phyloP scores from a whole-genome alignment of 495 filamentous ascomycete genomes.

The Stereocaulon alpinum region DNA sequence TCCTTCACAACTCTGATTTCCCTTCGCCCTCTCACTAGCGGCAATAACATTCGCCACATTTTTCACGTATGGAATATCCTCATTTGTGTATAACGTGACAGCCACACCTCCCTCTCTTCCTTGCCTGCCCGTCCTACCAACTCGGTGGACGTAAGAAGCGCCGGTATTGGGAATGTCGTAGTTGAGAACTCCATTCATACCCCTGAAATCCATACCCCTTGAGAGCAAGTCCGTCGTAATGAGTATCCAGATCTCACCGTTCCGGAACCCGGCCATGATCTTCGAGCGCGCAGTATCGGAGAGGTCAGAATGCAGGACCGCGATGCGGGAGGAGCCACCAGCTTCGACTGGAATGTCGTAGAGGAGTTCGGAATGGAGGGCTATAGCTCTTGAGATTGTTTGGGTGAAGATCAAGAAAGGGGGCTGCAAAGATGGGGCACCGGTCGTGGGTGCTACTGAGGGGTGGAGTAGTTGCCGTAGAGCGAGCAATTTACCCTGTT shows the following conservation, averaged over 20 bases:
- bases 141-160: constrained; percentile 85
- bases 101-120: constrained; percentile 84
- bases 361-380: constrained; percentile 78
- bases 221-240: constrained; percentile 90
- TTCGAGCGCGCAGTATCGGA: constrained; percentile 61
- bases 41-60: constrained; percentile 87
- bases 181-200: constrained; percentile 90
- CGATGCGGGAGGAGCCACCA: constrained; percentile 75
- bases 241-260: constrained; percentile 89
- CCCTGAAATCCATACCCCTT: constrained; percentile 81
- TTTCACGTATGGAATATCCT: constrained; percentile 84
- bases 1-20: constrained; percentile 25
- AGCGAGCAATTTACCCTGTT: constrained; percentile 85
- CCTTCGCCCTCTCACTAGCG: constrained; percentile 57
- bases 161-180: constrained; percentile 89
- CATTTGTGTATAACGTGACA: constrained; percentile 89
- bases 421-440: constrained; percentile 54
- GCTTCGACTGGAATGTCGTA: constrained; percentile 89
- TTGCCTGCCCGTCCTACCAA: constrained; percentile 81
- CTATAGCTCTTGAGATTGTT: constrained; percentile 79
- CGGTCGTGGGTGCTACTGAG: constrained; percentile 36
- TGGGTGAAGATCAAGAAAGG: constrained; percentile 94
- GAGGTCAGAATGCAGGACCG: constrained; percentile 80
- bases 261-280: constrained; percentile 82
- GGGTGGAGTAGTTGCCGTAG: constrained; percentile 88